A percentile compares a stretch with the other conserved stretches of the same genome.
Conservation (phyloP, 2,329 filamentous ascomycete genomes). For the Biscogniauxia mediterranea region DNA sequence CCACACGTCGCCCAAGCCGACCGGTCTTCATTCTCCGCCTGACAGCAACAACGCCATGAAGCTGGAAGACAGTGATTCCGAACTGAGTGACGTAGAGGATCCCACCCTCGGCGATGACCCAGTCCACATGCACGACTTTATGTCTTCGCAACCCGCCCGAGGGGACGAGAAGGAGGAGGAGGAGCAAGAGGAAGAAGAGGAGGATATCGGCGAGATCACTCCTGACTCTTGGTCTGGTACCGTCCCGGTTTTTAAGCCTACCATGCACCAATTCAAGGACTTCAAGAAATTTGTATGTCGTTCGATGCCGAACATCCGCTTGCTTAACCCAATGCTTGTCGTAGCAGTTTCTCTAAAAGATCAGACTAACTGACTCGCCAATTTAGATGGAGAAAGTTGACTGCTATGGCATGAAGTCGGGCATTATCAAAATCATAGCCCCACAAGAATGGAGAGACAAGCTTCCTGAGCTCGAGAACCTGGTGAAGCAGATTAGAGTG, state of each 20-base stretch:
- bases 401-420: conserved; percentile 93
- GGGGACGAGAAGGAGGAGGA: conserved; percentile 22
- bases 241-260: conserved; percentile 92
- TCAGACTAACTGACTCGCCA: conserved; percentile 7
- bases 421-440: conserved; percentile 93
- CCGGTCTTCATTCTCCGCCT: conserved; percentile 60
- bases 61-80: conserved; percentile 58
- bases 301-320: background rate
- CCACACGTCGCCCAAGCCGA: conserved; percentile 40
- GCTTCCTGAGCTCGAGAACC: conserved; percentile 75
- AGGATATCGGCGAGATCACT: conserved; percentile 73
- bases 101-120: conserved; percentile 36
- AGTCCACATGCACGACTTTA: conserved; percentile 7
- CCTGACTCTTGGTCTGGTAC: conserved; percentile 90
- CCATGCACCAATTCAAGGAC: conserved; percentile 90
- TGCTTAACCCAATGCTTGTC: conserved; percentile 27
- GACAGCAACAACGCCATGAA: conserved; percentile 62
- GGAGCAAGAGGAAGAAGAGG: conserved; percentile 51
- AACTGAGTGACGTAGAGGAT: conserved; percentile 64
- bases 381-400: conserved; percentile 76
- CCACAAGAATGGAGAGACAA: conserved; percentile 88
- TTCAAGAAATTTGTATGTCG: conserved; percentile 81
- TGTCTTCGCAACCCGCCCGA: conserved; percentile 7
- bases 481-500: conserved; percentile 87
- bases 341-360: background rate